Evolutionary conservation across 371 early-diverging fungal genomes (phyloP), one percentile per base, ranked within the genome.

Genomic region (Apophysomyces trapeziformis): DNA sequence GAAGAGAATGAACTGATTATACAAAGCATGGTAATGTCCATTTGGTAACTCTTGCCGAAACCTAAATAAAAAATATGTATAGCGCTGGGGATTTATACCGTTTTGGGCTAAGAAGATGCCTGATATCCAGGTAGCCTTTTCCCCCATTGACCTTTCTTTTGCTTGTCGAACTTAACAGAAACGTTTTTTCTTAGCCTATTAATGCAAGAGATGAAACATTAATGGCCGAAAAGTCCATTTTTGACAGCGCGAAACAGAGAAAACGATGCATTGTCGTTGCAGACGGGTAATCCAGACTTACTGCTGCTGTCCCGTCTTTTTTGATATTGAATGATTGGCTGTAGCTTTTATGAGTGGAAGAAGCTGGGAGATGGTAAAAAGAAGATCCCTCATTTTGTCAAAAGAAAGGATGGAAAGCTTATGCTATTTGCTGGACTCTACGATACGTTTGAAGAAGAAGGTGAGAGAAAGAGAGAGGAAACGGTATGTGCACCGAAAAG

Each of bases 121-220:
- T 1, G 77, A 80, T 21, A 71, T 66, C 14, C 73, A 69, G 66
- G 79, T 74, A 69, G 4, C 1, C 14, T 18, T 26, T 43, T 35
- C 13, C 39, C 39, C 44, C 13, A 26, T 60, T 44, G 37, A 8
- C 32, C 32, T 26, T 2, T 26, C 32, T 26, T 26, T 26, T 26
- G 32, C 32, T 26, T 26, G 32, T 2, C 32, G 32, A 26, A 26
- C 32, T 26, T 26, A 26, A 2, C 32, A 26, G 50, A 12, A 18
- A 38, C 38, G 45, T 1, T 5, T 1, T 5, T 37, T 13, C 14
- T 32, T 45, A 75, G 66, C 79, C 86, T 7, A 82, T 85, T 64
- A 93, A 92, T 74, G 91, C 89, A 0, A 80, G 92, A 18, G 86
- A 85, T 61, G 92, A 93, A 32, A 85, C 90, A 1, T 64, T 93